Evolutionary conservation across 495 filamentous ascomycete species (phyloP), one percentile per base, ranked within the genome.

Genomic region (Platismatia glauca): DNA sequence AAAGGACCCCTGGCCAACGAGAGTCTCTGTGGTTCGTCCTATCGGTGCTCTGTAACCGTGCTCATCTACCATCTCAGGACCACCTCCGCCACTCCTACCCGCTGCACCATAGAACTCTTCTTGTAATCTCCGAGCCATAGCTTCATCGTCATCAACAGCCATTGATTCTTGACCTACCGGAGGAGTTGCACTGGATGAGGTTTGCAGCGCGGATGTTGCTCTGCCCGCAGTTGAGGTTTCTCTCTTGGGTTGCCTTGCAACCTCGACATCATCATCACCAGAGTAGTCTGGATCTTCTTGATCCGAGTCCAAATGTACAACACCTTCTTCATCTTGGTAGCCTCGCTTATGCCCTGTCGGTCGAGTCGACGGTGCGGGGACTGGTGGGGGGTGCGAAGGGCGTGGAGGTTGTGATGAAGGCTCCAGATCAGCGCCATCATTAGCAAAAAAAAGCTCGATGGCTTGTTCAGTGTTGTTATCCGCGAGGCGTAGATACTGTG

Each of bases 1-100:
- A 59, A 66, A 70, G 38, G 79, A 72, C 18, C 74, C 82, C 18
- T 88, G 89, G 4, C 86, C 92, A 37, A 96, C 86, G 46, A 98
- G 81, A 1, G 89, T 97, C 75, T 97, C 95, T 24, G 89, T 94
- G 20, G 87, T 95, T 63, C 91, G 84, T 44, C 86, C 90, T 75
- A 98, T 92, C 34, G 94, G 94, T 44, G 95, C 94, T 68, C 94
- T 81, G 43, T 97, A 87, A 18, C 78, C 86, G 64, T 89, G 85
- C 22, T 79, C 81, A 69, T 79, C 77, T 12, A 70, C 62, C 15
- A 63, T 60, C 29, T 67, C 65, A 27, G 44, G 16, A 53, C 31
- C 55, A 60, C 63, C 63, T 13, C 72, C 66, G 39, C 76, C 69
- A 60, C 61, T 57, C 44, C 69, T 64, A 66, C 77, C 76, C 66